A percentile compares a stretch with the other conserved stretches of the same genome.
These are phyloP conservation scores for Rugonectria rugulosa DNA, from an alignment of 2,329 filamentous ascomycete species.

Conservation along the genomic window DNA sequence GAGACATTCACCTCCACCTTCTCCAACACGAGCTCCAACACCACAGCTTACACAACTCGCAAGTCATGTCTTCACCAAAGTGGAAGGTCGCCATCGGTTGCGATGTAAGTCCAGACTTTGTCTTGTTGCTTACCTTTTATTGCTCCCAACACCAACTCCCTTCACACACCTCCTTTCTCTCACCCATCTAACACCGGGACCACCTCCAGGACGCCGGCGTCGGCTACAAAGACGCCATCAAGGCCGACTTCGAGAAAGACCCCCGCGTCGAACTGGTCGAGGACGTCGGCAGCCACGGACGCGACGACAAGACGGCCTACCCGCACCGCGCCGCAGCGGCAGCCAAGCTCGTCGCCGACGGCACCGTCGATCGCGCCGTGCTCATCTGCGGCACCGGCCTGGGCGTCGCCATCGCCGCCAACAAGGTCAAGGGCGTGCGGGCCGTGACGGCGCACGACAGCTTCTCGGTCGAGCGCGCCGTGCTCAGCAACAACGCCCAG, in stretches of 20 bases:
- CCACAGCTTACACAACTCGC: slow-evolving; percentile 16
- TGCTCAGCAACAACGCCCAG: slow-evolving; percentile 86
- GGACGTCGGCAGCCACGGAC: slow-evolving; percentile 75
- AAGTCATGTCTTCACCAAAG: slow-evolving; percentile 51
- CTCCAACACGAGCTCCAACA: slow-evolving; percentile 1
- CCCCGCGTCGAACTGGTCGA: slow-evolving; percentile 64
- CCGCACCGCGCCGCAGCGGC: slow-evolving; percentile 80
- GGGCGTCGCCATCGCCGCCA: slow-evolving; percentile 87
- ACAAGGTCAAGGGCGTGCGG: slow-evolving; percentile 84
- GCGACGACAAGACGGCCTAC: slow-evolving; percentile 80
- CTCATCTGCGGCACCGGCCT: slow-evolving; percentile 87
- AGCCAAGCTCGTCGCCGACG: slow-evolving; percentile 66
- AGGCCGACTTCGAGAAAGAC: slow-evolving; percentile 73
- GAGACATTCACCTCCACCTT: not conserved
- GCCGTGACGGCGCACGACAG: slow-evolving; percentile 91
- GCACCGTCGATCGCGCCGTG: slow-evolving; percentile 77
- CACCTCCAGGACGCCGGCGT: slow-evolving; percentile 75
- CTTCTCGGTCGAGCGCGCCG: slow-evolving; percentile 81
- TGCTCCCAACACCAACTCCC: not conserved
- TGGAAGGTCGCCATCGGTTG: slow-evolving; percentile 63
- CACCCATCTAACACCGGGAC: too few species aligned
- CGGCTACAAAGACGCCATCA: slow-evolving; percentile 80
- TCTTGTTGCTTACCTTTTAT: not conserved
- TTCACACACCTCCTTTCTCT: not conserved
- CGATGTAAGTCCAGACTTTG: slow-evolving; percentile 52